phyloP scores from a whole-genome alignment of 2,329 filamentous ascomycete species.

The Fusarium tupiense region DNA sequence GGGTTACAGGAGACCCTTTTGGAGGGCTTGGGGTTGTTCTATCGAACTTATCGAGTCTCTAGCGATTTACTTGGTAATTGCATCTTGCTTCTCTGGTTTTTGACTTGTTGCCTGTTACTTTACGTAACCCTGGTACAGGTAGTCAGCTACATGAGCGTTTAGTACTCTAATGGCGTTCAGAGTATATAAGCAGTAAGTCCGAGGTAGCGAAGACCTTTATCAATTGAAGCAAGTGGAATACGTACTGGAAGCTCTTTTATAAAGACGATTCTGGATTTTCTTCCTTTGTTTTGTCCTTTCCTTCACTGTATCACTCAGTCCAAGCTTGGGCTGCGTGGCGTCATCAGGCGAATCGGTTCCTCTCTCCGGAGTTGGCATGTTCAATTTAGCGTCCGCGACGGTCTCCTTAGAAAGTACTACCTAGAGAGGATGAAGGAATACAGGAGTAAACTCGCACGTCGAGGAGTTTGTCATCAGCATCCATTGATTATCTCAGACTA shows the following conservation, averaged over 20 bases:
- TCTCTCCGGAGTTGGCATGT: accelerated
- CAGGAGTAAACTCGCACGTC: background rate
- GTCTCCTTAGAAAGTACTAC: background rate
- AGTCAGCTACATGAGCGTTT: background rate
- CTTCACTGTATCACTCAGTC: background rate
- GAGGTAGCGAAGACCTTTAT: too few species aligned
- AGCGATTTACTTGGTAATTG: background rate
- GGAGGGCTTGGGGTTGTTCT: accelerated
- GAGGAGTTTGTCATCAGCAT: background rate
- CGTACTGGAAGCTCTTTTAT: background rate
- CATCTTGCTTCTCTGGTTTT: background rate
- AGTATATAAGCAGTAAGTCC: too few species aligned
- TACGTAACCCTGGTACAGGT: background rate
- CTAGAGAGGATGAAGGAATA: background rate
- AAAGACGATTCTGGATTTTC: background rate
- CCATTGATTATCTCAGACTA: background rate
- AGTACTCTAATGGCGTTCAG: background rate
- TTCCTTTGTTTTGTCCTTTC: background rate
- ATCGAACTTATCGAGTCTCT: background rate
- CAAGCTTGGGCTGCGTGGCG: background rate
- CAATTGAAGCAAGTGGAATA: background rate
- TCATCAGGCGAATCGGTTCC: too few species aligned
- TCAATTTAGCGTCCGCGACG: too few species aligned
- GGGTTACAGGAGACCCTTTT: accelerated
- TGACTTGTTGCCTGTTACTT: background rate